Base-by-base conservation (phyloP, 192 early-diverging fungal genomes). In the Paraglomus occultum region DNA sequence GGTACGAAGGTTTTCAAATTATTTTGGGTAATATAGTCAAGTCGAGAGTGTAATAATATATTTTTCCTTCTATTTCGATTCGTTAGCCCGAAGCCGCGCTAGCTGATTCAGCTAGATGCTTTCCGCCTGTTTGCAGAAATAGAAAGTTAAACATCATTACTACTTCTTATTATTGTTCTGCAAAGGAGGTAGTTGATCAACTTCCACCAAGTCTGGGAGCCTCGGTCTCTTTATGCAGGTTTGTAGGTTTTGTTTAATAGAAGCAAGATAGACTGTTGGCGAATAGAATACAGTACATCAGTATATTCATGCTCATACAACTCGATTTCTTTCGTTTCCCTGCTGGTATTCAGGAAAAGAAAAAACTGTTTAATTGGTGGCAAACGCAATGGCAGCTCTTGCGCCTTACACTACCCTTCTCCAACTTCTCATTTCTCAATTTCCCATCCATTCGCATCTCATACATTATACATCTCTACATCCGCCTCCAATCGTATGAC, bases 401-500 rank as follows among this genome's bases (percentile, higher is more conserved):
- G 40, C 44, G 6, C 8, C 42, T 18, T 64, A 48, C 45, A 23
- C 42, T 20, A 44, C 62, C 49, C 40, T 14, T 14, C 11, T 17
- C 1, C 18, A 57, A 18, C 54, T 23, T 20, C 54, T 17, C 10
- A 17, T 31, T 6, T 17, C 20, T 20, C 47, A 10, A 23, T 44
- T 10, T 23, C 10, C 46, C 46, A 18, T 22, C 20, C 15, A 12
- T 64, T 9, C 11, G 31, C 40, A 1, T 48, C 49, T 45, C 62
- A 6, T 8, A 5, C n/a, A 48, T 11, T 46, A 6, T 8, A 5
- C n/a, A 48, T 11, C 49, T 9, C 17, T 4, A 11, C 62, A 45
- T 20, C 20, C 18, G 11, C 40, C 18, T 18, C 31, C 31, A 31
- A 31, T 31, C 31, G 31, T 31, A 31, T 43, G 96, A 98, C 78